Conservation (phyloP, 805 yeast species). For the Yarrowia osloensis region DNA sequence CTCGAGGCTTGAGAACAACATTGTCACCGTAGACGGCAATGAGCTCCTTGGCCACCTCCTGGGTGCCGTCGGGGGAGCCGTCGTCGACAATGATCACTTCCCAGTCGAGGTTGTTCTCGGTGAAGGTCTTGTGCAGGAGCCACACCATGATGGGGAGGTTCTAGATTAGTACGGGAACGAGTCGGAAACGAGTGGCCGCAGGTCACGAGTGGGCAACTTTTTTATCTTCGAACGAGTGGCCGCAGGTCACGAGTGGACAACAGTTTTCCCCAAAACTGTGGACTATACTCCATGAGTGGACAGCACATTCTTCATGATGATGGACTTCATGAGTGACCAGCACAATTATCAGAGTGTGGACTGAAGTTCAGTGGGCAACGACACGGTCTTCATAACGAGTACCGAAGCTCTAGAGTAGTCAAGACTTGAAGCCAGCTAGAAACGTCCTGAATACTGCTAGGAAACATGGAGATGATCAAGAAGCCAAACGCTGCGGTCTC, state of each 20-base stretch:
- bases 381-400: too few relatives aligned
- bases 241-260: not conserved
- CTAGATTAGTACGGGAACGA: slow-evolving; percentile 32
- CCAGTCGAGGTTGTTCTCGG: slow-evolving; percentile 61
- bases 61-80: slow-evolving; percentile 81
- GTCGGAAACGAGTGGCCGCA: not conserved
- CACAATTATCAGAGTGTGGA: too few relatives aligned
- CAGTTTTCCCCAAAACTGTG: too few relatives aligned
- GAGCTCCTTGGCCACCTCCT: slow-evolving; percentile 59
- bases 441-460: too few relatives aligned
- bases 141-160: slow-evolving; percentile 69
- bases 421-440: too few relatives aligned
- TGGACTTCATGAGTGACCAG: too few relatives aligned
- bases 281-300: not conserved
- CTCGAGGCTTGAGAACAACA: slow-evolving; percentile 66
- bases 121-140: slow-evolving; percentile 67
- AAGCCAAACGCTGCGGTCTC: too few relatives aligned
- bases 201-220: not conserved
- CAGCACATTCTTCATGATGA: too few relatives aligned
- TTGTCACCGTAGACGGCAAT: slow-evolving; percentile 57
- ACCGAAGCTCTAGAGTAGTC: too few relatives aligned
- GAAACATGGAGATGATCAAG: too few relatives aligned
- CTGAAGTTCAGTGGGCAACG: too few relatives aligned
- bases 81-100: slow-evolving; percentile 78
- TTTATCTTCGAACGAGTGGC: not conserved